phyloP scores from a whole-genome alignment of 2,329 filamentous ascomycete genomes.

The Elsinoe batatas region DNA sequence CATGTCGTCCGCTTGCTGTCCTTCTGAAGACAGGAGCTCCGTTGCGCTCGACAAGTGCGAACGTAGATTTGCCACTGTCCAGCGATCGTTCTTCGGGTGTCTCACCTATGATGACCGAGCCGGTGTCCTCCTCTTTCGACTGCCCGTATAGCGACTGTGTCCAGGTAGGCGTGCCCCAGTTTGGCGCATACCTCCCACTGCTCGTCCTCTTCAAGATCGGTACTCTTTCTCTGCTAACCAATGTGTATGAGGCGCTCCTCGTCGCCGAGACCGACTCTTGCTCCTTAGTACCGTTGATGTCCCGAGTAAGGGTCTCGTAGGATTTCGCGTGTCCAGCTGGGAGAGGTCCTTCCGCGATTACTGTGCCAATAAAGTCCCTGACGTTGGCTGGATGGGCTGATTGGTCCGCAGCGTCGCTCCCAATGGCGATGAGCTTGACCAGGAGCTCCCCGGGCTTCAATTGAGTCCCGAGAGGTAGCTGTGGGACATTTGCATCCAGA shows the following conservation, averaged over 20 bases:
- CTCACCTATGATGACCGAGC: not conserved
- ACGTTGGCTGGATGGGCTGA: not conserved
- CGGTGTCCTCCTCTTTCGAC: not conserved
- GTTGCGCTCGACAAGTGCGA: not conserved
- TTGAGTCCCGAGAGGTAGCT: not conserved
- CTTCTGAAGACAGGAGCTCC: constrained; percentile 3
- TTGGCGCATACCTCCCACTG: constrained; percentile 1
- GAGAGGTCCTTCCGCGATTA: not conserved
- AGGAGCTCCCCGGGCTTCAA: not conserved
- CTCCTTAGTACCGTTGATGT: not conserved
- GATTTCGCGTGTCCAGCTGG: not conserved
- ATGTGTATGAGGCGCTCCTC: not conserved
- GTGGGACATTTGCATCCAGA: not conserved
- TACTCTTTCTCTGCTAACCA: not conserved
- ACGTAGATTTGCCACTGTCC: not conserved
- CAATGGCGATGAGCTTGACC: not conserved
- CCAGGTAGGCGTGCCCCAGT: not conserved
- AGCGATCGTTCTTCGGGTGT: not conserved
- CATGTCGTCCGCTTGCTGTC: not conserved
- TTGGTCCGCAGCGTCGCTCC: not conserved
- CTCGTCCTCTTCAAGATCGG: not conserved
- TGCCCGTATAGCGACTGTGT: not conserved
- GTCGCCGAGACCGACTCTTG: not conserved
- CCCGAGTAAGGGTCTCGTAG: too few species aligned
- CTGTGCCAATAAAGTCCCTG: not conserved